phyloP scores from a whole-genome alignment of 495 filamentous ascomycete genomes.

The Hyaloscypha hepaticicola region DNA sequence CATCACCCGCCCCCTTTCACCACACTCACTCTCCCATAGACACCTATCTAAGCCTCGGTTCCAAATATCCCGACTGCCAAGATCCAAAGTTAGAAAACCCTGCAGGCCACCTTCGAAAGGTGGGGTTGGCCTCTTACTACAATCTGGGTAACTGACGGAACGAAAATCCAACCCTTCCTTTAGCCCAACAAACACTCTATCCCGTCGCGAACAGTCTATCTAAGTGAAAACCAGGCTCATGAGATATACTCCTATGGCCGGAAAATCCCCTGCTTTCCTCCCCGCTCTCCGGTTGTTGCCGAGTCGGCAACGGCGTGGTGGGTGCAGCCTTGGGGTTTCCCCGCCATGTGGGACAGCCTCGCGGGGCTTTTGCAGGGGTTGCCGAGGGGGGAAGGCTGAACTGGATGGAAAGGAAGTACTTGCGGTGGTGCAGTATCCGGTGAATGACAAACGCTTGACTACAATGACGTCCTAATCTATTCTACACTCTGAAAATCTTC shows the following conservation, averaged over 20 bases:
- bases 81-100: background rate
- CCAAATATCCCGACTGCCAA: background rate
- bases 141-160: no score
- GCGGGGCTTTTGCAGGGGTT: background rate
- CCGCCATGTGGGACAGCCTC: slow-evolving; percentile 6
- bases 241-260: background rate
- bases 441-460: background rate
- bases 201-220: no score
- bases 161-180: background rate
- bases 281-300: background rate
- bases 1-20: background rate
- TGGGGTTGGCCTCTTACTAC: background rate
- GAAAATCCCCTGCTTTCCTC: no score
- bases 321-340: background rate
- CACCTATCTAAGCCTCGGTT: background rate
- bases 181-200: background rate
- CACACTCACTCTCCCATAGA: background rate
- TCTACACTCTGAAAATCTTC: background rate
- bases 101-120: background rate
- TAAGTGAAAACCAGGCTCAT: background rate
- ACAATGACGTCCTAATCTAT: background rate
- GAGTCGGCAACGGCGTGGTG: background rate
- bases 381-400: background rate
- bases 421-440: no score
- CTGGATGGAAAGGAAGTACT: background rate